Base-by-base conservation (phyloP, 805 yeast genomes). In the Wickerhamiella bombiphila region DNA sequence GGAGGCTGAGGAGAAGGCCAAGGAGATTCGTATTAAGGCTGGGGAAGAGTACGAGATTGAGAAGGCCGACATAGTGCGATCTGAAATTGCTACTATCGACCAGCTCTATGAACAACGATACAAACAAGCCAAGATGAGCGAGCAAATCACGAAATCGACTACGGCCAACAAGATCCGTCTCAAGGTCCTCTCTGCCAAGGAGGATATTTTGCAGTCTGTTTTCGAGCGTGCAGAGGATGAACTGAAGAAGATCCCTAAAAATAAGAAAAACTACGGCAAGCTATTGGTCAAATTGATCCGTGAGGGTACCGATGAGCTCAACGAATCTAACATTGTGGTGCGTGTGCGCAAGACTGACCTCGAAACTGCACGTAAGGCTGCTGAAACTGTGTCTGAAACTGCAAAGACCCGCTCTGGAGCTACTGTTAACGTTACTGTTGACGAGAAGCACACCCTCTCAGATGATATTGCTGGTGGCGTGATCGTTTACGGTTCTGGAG, bases 41-140 rank as follows among this genome's bases (percentile, higher is more conserved):
- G 94, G 93, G 59, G 98, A 91, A 63, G 99, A 91, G 65, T 91
- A 88, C 59, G 97, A 91, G 63, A 86, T 91, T 54, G 98, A 91
- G 60, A 91, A 91, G 69, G 88, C 95, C 17, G 75, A 83, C 41
- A 76, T 91, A 55, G 97, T 91, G 42, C 81, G 97, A 55, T 70
- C 83, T 11, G 98, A 91, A 63, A 80, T 80, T 40, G 77, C 91
- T 36, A 74, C 86, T 37, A 83, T 91, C 50, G 98, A 91, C 58
- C 64, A 76, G 15, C 64, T 70, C 29, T 82, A 76, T 57, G 86
- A 79, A 46, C 75, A 72, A 51, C 83, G 81, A 58, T 70, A 80
- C 64, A 88, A 91, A 68, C 91, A 88, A 61, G 86, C 94, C 2
- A 65, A 83, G 22, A 74, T 91, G 59, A 80, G 88, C 32, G 96